Evolutionary conservation across 139 green algal genomes (phyloP).

Genomic region (Tetradesmus lagerheimii): DNA sequence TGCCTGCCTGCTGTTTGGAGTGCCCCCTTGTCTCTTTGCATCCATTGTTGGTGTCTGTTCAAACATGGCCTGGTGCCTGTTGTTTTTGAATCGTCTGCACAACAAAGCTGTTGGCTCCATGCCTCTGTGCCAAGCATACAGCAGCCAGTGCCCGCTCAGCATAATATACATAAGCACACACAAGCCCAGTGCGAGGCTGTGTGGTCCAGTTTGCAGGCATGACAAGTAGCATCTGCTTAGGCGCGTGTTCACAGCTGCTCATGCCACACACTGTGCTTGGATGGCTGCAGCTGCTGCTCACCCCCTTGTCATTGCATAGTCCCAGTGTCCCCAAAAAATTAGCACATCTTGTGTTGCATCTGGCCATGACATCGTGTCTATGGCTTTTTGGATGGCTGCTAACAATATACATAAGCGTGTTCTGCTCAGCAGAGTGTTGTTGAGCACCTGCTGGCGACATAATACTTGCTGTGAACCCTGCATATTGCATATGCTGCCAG

Average conservation of each 20-base stretch:
- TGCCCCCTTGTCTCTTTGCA: not conserved
- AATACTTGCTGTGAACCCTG: not conserved
- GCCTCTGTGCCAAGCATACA: not conserved
- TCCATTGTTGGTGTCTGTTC: not conserved
- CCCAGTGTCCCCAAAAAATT: not conserved
- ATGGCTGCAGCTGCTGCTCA: not conserved
- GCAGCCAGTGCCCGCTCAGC: not conserved
- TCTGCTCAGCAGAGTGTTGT: not conserved
- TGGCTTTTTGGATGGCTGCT: too few relatives aligned
- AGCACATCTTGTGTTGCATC: not conserved
- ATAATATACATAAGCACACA: not conserved
- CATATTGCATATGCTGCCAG: not conserved
- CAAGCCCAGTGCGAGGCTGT: not conserved
- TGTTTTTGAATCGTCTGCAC: not conserved
- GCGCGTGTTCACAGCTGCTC: not conserved
- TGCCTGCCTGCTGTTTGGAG: not conserved
- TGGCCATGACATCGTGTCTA: too few relatives aligned
- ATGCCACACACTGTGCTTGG: not conserved
- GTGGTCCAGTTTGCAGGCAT: not conserved
- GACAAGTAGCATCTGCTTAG: not conserved
- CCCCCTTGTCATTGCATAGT: not conserved
- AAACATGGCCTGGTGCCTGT: not conserved
- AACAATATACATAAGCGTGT: not conserved
- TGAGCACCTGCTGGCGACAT: not conserved
- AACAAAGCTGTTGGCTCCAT: not conserved